phyloP scores from a whole-genome alignment of 768 basidiomycete species.

The Trametes punicea region DNA sequence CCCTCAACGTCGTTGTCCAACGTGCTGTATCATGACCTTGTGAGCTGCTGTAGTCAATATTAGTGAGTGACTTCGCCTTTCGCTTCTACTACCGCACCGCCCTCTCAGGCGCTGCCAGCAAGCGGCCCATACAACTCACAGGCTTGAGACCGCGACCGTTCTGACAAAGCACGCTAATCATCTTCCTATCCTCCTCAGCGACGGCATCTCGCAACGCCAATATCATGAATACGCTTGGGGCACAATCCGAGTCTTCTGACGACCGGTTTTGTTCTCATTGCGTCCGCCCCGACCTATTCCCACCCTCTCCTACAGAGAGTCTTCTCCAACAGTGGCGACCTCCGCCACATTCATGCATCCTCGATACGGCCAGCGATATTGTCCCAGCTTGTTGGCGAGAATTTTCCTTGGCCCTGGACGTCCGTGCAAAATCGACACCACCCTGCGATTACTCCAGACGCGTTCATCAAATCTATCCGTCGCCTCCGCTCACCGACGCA shows the following conservation, averaged over 20 bases:
- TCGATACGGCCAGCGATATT: not conserved
- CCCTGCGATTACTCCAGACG: slow-evolving; percentile 4
- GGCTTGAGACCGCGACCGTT: not conserved
- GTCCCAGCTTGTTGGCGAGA: not conserved
- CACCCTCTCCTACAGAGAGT: slow-evolving; percentile 1
- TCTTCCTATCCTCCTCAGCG: slow-evolving; percentile 4
- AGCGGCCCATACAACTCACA: not conserved
- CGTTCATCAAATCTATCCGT: slow-evolving; percentile 18
- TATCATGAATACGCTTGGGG: slow-evolving; percentile 24
- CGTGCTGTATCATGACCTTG: slow-evolving; percentile 15
- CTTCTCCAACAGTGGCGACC: slow-evolving; percentile 10
- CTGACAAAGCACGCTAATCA: slow-evolving; percentile 17
- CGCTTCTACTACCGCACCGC: slow-evolving; percentile 3
- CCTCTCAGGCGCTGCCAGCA: slow-evolving; percentile 1
- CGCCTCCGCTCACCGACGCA: slow-evolving; percentile 24
- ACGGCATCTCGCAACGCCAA: slow-evolving; percentile 20
- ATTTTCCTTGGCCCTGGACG: not conserved
- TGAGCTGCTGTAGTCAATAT: slow-evolving; percentile 7
- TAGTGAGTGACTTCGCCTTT: slow-evolving; percentile 8
- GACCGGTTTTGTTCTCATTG: slow-evolving; percentile 13
- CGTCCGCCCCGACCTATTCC: slow-evolving; percentile 4
- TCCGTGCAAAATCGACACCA: slow-evolving; percentile 11
- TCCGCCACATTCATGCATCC: slow-evolving; percentile 12
- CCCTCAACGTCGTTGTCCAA: slow-evolving; percentile 2
- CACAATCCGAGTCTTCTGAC: slow-evolving; percentile 7